Evolutionary conservation across 2,329 filamentous ascomycete genomes (phyloP), one percentile per base, ranked within the genome.

Genomic region (Diplodia seriata): DNA sequence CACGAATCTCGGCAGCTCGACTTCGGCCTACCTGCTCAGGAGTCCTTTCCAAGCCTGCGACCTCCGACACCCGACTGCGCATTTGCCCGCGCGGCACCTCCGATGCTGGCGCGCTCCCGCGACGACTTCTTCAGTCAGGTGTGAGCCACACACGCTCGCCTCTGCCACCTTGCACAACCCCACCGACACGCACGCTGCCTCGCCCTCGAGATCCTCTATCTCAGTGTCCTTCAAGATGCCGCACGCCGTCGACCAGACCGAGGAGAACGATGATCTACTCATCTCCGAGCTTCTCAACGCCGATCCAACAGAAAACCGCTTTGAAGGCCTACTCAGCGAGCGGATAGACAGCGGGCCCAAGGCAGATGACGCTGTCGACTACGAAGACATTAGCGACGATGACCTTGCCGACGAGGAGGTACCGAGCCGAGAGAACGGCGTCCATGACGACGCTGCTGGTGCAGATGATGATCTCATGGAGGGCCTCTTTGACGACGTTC

Each of bases 331-430:
- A 40, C 72, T 74, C 64, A 49, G 20, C 23, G 71, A 74, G 40
- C 75, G 78, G 65, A 77, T 85, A 64, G 82, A 83, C 64, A 72
- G 77, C 64, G 85, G 85, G 23, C 91, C 93, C 77, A 99, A 99
- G 79, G 94, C 93, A 66, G 93, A 93, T 69, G 92, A 98, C 80
- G 95, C 95, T 50, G 82, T 95, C 70, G 95, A 99, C 76, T 99
- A 86, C 73, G 93, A 92, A 76, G 92, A 97, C 75, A 94, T 98
- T 70, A 91, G 91, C 71, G 94, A 98, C 76, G 93, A 96, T 76
- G 94, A 97, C 70, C 85, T 97, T 8, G 91, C 93, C 12, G 92
- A 95, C 7, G 92, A 92, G 69, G 86, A 89, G 68, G 71, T 69
- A 38, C 61, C 51, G 53, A 72, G n/a, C 71, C 69, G 26, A 26